Evolutionary conservation across 805 yeast genomes (phyloP), one percentile per base, ranked within the genome.

Genomic region (Spathaspora sp.): DNA sequence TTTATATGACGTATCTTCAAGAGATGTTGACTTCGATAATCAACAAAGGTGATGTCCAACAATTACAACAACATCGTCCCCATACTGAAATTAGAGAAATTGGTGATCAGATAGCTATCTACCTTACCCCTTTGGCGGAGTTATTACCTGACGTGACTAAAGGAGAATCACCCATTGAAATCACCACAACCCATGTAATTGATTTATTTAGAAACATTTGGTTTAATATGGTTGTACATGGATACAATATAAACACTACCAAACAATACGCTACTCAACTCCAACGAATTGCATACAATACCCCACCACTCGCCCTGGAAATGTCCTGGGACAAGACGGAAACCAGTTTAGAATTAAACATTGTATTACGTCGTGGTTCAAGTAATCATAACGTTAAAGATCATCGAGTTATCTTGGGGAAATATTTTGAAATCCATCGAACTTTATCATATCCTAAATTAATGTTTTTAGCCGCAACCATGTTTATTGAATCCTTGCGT

Each of bases 191-290:
- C 40, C 72, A 71, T 1, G 71, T 82, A 1, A 71, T 83, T 46
- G 76, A 79, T 45, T 72, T 85, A 53, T 89, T 93, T 73, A 80
- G 96, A 62, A 87, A 94, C 66, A 83, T 90, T 44, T 94, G 99
- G 99, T 90, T 89, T 66, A 94, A 93, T 62, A 75, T 94, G 77
- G 93, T 86, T 3, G 87, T 92, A 26, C 97, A 94, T 67, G 99
- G 99, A 0, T 90, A 85, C 64, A 79, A 83, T n/a, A 74, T 75
- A 50, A 75, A 75, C 38, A 83, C 94, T 0, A 72, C 82, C 14
- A 68, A 70, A 50, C 68, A 69, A n/a, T 77, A 80, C 60, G 65
- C 68, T 43, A 58, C 58, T 0, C 80, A 81, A 26, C 74, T 93
- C 42, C 75, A 79, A 58, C 73, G 83, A 49, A 87, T 94, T 57